Conservation (phyloP, 2,329 filamentous ascomycete genomes). For the Pochonia chlamydosporia region DNA sequence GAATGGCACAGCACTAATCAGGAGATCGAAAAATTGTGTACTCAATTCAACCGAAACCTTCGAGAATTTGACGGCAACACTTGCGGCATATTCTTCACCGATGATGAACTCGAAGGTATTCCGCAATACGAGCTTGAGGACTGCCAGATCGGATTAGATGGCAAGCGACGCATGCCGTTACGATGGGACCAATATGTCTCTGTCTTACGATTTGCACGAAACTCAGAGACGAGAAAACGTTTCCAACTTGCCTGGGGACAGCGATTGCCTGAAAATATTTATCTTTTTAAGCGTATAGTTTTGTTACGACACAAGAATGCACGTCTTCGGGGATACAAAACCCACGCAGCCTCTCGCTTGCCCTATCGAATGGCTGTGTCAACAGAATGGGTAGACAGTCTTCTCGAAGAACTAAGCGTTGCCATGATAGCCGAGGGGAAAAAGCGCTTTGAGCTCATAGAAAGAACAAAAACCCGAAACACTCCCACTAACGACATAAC, state of each 20-base stretch:
- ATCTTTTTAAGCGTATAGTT: neutral
- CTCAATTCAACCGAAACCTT: slow-evolving; percentile 49
- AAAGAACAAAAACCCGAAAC: neutral
- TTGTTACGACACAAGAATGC: neutral
- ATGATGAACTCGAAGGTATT: slow-evolving; percentile 41
- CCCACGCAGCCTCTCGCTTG: neutral
- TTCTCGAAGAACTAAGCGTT: neutral
- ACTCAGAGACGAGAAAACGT: neutral
- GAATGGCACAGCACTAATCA: neutral
- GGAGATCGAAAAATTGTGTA: slow-evolving; percentile 37
- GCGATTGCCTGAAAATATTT: neutral
- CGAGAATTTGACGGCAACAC: too few species aligned
- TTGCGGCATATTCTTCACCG: too few species aligned
- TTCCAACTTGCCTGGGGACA: neutral
- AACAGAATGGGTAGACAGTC: neutral
- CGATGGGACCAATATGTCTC: neutral
- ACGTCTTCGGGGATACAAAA: neutral
- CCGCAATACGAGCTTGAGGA: slow-evolving; percentile 4
- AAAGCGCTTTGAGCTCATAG: neutral
- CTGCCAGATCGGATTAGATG: neutral
- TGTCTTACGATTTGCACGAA: neutral
- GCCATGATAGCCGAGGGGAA: neutral
- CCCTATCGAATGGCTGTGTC: neutral
- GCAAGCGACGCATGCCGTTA: neutral
- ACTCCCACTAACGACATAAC: neutral